Percentiles rank a stretch among this genome's conserved stretches.
phyloP scores from a whole-genome alignment of 129 eudicot species.

The Helianthus annuus region DNA sequence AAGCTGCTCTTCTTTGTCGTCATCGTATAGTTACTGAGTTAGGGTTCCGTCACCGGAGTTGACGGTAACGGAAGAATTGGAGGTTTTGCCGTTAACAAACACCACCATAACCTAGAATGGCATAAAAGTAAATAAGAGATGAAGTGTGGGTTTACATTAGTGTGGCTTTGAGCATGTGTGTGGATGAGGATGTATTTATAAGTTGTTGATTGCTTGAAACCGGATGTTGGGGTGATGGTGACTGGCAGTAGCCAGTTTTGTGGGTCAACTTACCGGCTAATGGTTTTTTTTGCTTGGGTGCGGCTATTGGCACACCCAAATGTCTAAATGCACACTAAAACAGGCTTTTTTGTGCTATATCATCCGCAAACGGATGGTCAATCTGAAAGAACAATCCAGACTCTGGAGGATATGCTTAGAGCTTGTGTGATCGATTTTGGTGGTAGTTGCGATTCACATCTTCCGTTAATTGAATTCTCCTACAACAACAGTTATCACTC shows the following conservation, averaged over 20 bases:
- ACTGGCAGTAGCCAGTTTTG: conserved; percentile 18
- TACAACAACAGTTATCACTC: too few species aligned
- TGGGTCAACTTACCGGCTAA: neutral
- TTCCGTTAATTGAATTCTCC: too few species aligned
- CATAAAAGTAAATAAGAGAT: conserved; percentile 8
- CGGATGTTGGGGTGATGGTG: neutral
- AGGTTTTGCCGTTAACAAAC: too few species aligned
- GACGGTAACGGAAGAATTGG: conserved; percentile 43
- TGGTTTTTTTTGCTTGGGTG: neutral
- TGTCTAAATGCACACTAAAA: too few species aligned
- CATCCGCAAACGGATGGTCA: too few species aligned
- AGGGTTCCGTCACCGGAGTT: conserved; percentile 31
- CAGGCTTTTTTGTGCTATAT: too few species aligned
- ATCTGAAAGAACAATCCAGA: too few species aligned
- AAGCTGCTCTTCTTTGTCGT: conserved; percentile 48
- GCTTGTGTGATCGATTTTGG: too few species aligned
- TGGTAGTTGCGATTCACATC: too few species aligned
- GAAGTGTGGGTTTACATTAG: conserved; percentile 2
- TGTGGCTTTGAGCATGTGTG: too few species aligned
- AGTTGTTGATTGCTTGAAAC: conserved; percentile 21
- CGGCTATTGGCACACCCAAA: too few species aligned
- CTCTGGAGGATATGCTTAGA: too few species aligned
- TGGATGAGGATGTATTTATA: conserved; percentile 5
- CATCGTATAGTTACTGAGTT: conserved; percentile 31
- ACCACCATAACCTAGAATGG: conserved; percentile 1